Percentiles rank a stretch among this genome's conserved stretches.
phyloP scores from a whole-genome alignment of 169 alveolate species.

The Eimeria acervulina region DNA sequence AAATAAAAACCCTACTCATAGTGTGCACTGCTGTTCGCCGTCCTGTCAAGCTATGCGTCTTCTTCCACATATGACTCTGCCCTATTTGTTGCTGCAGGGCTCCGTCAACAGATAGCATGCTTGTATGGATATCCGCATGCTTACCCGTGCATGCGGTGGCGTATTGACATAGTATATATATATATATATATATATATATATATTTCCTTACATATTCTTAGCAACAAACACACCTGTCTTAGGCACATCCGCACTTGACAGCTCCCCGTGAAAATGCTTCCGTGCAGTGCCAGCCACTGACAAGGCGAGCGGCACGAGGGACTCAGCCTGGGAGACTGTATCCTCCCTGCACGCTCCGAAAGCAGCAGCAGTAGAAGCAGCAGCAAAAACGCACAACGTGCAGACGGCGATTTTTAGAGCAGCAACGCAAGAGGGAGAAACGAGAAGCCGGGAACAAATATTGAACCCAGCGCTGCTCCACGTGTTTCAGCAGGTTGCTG shows the following conservation, averaged over 20 bases:
- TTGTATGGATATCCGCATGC: not conserved
- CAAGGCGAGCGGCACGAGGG: slow-evolving; percentile 60
- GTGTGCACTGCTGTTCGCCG: not conserved
- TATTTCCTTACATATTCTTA: not conserved
- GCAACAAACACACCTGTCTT: not conserved
- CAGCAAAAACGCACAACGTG: not conserved
- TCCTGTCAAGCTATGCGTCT: not conserved
- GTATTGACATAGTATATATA: too few species aligned
- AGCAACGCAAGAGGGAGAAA: not conserved
- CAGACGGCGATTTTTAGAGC: not conserved
- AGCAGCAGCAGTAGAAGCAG: not conserved
- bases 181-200: not conserved
- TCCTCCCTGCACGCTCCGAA: not conserved
- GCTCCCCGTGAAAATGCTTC: slow-evolving; percentile 37
- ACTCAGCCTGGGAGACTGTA: not conserved
- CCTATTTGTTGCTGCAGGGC: not conserved
- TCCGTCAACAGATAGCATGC: not conserved
- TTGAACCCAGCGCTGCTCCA: not conserved
- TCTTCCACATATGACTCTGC: not conserved
- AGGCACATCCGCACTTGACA: not conserved
- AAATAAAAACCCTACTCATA: not conserved
- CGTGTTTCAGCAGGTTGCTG: too few species aligned
- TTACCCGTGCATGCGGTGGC: not conserved
- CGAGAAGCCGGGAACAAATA: not conserved
- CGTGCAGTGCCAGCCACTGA: slow-evolving; percentile 43